phyloP scores from a whole-genome alignment of 257 asterid species.

The Primulina huaijiensis region DNA sequence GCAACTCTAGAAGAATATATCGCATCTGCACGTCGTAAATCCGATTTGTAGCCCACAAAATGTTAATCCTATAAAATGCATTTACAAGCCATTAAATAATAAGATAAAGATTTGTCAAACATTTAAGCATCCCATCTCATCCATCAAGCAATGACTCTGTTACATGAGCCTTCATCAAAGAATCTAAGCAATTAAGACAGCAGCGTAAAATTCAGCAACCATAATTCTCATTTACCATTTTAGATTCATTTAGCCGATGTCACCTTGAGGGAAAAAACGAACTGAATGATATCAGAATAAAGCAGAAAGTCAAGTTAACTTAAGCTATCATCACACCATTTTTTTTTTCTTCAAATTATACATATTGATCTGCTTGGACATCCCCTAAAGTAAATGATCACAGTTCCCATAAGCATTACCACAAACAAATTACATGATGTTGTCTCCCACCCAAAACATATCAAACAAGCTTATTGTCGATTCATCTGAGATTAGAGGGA shows the following conservation, averaged over 20 bases:
- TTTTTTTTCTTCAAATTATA: not conserved
- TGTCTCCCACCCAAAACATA: conserved; percentile 24
- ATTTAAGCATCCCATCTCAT: conserved; percentile 12
- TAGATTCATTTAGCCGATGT: conserved; percentile 4
- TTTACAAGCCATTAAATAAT: conserved; percentile 9
- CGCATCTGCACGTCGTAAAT: conserved; percentile 36
- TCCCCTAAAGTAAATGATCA: conserved; percentile 30
- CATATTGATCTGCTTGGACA: conserved; percentile 23
- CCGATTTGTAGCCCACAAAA: conserved; percentile 25
- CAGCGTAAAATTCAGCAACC: conserved; percentile 8
- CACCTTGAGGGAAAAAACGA: not conserved
- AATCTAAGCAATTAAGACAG: conserved; percentile 2
- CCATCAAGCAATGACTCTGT: not conserved
- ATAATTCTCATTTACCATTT: not conserved
- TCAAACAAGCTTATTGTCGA: not conserved
- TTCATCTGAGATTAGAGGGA: conserved; percentile 23
- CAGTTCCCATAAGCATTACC: conserved; percentile 14
- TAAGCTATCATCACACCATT: conserved; percentile 19
- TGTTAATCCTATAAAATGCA: conserved; percentile 38
- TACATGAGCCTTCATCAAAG: conserved; percentile 6
- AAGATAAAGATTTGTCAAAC: conserved; percentile 4
- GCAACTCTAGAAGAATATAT: conserved; percentile 37
- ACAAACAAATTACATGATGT: conserved; percentile 16
- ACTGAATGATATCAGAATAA: conserved; percentile 13
- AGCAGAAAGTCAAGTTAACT: not conserved